Evolutionary conservation across 768 basidiomycete genomes (phyloP), one percentile per base, ranked within the genome.

Genomic region (Lentinus brumalis): DNA sequence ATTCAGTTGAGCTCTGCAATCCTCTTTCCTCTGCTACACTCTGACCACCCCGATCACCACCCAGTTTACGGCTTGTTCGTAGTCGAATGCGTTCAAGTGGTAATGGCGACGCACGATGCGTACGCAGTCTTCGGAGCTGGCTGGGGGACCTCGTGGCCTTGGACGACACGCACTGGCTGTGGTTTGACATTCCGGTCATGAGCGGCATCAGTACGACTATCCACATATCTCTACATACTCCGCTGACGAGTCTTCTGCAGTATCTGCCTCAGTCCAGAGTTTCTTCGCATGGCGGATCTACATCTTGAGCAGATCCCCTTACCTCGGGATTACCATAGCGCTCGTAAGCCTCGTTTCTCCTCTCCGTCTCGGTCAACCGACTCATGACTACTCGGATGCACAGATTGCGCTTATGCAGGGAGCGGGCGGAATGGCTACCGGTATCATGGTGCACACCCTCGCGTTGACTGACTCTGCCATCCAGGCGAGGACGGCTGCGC

Each of bases 211-310:
- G 30, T 26, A 4, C 35, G n/a, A 11, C 29, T 30, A 9, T 32
- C 31, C 18, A 9, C 35, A 21, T 4, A 16, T 9, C 15, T n/a
- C 15, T 15, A 44, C 5, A 15, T n/a, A n/a, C n/a, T n/a, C n/a
- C n/a, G n/a, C n/a, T n/a, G n/a, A n/a, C n/a, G n/a, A 21, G 5
- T 44, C 5, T 44, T 26, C 18, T 6, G 6, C 31, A 56, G 57
- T 58, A 3, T 58, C 50, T 6, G 38, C 49, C 39, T n/a, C 47
- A 5, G 63, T 60, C 12, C 63, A 64, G 39, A 14, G 42, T 8
- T 60, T 60, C 51, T 64, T 53, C 46, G 54, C 59, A 6, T 64
- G 63, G 63, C 30, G 63, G 38, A 55, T 60, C 16, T 53, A 38
- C 21, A 35, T 60, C 10, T 31, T 60, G 18, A 47, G 45, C 12